These are phyloP conservation scores for Kewa caespitosa DNA, from an alignment of 179 eudicot genomes.

Conservation along the genomic window DNA sequence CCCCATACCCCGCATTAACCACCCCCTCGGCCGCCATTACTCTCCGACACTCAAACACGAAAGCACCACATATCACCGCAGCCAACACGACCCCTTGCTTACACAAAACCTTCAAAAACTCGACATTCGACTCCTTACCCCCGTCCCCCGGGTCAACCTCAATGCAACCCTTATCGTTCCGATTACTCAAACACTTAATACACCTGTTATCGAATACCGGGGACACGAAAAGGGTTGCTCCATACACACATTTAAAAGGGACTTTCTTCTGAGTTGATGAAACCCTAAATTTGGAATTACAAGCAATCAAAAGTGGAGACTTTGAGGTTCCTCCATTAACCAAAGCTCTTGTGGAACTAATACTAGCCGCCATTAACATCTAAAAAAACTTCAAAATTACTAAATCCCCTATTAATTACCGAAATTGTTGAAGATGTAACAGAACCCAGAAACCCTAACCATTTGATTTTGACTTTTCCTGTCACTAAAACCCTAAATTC, in stretches of 20 bases:
- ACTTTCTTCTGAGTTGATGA: slow-evolving; percentile 18
- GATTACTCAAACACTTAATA: slow-evolving; percentile 29
- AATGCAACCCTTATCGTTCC: slow-evolving; percentile 19
- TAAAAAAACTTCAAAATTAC: no score
- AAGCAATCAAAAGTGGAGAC: slow-evolving; percentile 22
- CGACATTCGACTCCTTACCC: slow-evolving; percentile 17
- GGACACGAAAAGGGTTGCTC: slow-evolving; percentile 21
- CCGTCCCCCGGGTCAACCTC: slow-evolving; percentile 5
- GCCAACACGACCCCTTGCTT: slow-evolving; percentile 49
- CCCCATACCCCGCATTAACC: slow-evolving; percentile 46
- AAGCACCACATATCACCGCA: slow-evolving; percentile 50
- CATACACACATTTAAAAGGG: slow-evolving; percentile 16
- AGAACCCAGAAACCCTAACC: no score
- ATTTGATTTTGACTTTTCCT: no score
- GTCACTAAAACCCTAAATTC: no score
- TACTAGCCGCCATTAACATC: slow-evolving; percentile 35
- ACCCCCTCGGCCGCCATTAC: slow-evolving; percentile 59
- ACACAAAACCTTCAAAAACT: slow-evolving; percentile 36
- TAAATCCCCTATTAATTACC: no score
- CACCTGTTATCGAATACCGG: slow-evolving; percentile 14
- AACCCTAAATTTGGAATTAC: slow-evolving; percentile 25
- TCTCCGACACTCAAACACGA: slow-evolving; percentile 48
- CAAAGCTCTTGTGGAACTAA: slow-evolving; percentile 29
- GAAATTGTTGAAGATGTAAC: no score
- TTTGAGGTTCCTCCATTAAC: slow-evolving; percentile 26